These are phyloP conservation scores for Eimeria maxima DNA, from an alignment of 169 alveolate species.

Conservation along the genomic window DNA sequence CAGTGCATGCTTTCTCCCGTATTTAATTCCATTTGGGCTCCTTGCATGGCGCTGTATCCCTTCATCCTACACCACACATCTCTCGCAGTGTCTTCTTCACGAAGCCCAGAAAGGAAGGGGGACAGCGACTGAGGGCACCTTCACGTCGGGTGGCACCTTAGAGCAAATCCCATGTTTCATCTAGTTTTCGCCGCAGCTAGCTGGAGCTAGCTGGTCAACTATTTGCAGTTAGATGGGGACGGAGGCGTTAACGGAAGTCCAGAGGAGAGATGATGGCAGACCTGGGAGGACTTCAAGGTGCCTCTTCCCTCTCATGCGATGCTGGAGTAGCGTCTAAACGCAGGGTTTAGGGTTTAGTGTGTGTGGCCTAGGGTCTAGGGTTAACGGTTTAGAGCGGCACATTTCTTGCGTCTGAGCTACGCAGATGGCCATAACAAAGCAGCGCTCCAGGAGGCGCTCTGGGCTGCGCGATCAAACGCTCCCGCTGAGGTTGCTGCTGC, in stretches of 20 bases:
- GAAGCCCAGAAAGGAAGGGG: neutral
- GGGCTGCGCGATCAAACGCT: slow-evolving; percentile 26
- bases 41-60: neutral
- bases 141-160: neutral
- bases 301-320: neutral
- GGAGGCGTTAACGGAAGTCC: neutral
- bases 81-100: no score
- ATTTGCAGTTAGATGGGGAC: neutral
- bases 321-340: neutral
- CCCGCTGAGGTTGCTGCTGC: slow-evolving; percentile 28
- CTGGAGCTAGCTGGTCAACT: slow-evolving; percentile 11
- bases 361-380: neutral
- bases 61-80: neutral
- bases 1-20: neutral
- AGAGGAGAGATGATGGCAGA: neutral
- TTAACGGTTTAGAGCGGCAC: neutral
- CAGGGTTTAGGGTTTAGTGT: neutral
- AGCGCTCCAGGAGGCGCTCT: slow-evolving; percentile 36
- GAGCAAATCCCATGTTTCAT: neutral
- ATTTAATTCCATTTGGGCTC: neutral
- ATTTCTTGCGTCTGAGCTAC: neutral
- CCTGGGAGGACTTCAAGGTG: slow-evolving; percentile 1
- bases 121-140: neutral
- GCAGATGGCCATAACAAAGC: neutral
- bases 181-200: neutral